Conservation (phyloP, 371 early-diverging fungal genomes). For the Mucor racemosus region DNA sequence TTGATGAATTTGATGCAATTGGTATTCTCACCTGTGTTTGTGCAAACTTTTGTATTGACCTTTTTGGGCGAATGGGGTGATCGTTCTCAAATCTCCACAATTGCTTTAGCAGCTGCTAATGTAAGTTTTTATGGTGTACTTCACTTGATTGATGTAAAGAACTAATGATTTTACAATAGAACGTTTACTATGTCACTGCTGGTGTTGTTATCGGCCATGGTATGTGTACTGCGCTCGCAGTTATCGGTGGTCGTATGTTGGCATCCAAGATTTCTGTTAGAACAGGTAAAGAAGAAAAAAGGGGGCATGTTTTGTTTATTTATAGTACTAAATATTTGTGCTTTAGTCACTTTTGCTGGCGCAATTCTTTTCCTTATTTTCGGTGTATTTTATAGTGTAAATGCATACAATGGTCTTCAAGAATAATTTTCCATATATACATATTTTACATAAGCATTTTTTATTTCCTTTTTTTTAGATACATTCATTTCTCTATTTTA, state of each 20-base stretch:
- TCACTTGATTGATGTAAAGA: neutral
- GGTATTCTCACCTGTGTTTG: constrained; percentile 89
- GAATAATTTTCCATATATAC: constrained; percentile 4
- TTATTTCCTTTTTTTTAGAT: neutral
- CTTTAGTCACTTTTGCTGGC: constrained; percentile 82
- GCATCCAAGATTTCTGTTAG: constrained; percentile 92
- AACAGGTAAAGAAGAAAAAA: constrained; percentile 63
- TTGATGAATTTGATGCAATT: constrained; percentile 66
- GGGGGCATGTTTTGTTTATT: constrained; percentile 8
- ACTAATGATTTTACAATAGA: constrained; percentile 38
- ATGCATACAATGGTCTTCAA: constrained; percentile 35
- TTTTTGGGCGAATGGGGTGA: constrained; percentile 99
- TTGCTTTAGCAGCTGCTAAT: constrained; percentile 93
- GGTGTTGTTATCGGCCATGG: constrained; percentile 91
- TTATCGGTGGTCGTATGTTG: constrained; percentile 91
- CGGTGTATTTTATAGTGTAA: constrained; percentile 71
- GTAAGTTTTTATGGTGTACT: constrained; percentile 41
- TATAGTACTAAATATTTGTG: constrained; percentile 4
- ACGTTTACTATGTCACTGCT: constrained; percentile 82
- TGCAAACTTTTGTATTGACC: constrained; percentile 93
- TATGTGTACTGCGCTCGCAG: constrained; percentile 90
- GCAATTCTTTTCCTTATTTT: constrained; percentile 86
- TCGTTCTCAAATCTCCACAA: constrained; percentile 91
- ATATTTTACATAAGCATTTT: neutral
- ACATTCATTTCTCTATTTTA: neutral